Evolutionary conservation across 2,329 filamentous ascomycete species (phyloP).

Genomic region (Fusarium zealandicum): DNA sequence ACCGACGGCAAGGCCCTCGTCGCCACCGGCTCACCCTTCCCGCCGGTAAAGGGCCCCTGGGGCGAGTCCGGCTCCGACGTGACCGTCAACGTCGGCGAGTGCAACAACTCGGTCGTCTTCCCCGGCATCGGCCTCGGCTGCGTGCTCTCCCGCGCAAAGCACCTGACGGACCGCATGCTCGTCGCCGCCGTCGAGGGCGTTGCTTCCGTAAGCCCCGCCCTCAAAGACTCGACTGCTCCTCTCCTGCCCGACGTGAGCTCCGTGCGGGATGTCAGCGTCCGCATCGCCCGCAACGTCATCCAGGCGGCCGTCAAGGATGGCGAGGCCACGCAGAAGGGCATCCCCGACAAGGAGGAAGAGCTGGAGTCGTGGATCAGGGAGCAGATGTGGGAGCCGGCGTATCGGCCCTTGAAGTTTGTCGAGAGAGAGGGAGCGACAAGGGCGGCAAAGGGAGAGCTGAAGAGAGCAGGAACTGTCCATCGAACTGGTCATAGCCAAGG

Average conservation of each 20-base stretch:
- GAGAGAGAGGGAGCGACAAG: slow-evolving; percentile 58
- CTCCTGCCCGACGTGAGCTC: slow-evolving; percentile 78
- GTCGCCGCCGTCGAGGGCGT: slow-evolving; percentile 80
- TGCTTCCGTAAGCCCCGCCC: slow-evolving; percentile 73
- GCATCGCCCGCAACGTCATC: slow-evolving; percentile 80
- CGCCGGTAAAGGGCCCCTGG: slow-evolving; percentile 70
- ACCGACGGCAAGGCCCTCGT: slow-evolving; percentile 79
- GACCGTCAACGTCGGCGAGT: slow-evolving; percentile 70
- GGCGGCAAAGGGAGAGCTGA: slow-evolving; percentile 56
- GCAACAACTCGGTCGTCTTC: slow-evolving; percentile 88
- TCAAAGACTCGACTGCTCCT: slow-evolving; percentile 67
- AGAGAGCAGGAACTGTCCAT: slow-evolving; percentile 42
- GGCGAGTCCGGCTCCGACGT: slow-evolving; percentile 54
- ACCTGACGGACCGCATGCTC: slow-evolving; percentile 79
- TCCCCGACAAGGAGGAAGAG: slow-evolving; percentile 64
- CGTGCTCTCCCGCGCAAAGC: slow-evolving; percentile 71
- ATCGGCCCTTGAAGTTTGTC: slow-evolving; percentile 69
- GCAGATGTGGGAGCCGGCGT: slow-evolving; percentile 82
- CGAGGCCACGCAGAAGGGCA: slow-evolving; percentile 68
- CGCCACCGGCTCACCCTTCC: slow-evolving; percentile 84
- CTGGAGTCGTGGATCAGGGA: slow-evolving; percentile 75
- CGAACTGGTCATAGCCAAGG: slow-evolving; percentile 21
- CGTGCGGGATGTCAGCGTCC: slow-evolving; percentile 77
- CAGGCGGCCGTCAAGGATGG: slow-evolving; percentile 73
- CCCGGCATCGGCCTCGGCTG: slow-evolving; percentile 85